Evolutionary conservation across 2,329 filamentous ascomycete species (phyloP).

Genomic region (Didymella segeticola): DNA sequence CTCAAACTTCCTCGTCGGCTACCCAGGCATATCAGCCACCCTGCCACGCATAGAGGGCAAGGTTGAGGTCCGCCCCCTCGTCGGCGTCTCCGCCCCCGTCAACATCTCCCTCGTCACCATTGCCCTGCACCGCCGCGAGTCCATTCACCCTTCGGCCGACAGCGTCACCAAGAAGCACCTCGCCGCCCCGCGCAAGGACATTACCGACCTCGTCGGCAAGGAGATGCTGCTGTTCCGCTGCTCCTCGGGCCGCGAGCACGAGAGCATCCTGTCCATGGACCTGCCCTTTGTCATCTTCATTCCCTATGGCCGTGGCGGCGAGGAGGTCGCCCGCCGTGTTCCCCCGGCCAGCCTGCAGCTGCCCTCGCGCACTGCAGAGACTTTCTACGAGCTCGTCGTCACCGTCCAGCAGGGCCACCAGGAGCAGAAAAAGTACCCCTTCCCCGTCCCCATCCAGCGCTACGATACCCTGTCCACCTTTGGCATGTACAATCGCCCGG

Average conservation of each 20-base stretch:
- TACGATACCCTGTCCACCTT: slow-evolving; percentile 98
- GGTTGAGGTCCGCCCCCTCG: slow-evolving; percentile 89
- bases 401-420: slow-evolving; percentile 90
- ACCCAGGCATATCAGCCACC: slow-evolving; percentile 96
- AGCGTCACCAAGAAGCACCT: slow-evolving; percentile 92
- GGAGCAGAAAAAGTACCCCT: slow-evolving; percentile 87
- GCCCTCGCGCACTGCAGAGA: slow-evolving; percentile 92
- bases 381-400: slow-evolving; percentile 94
- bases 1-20: slow-evolving; percentile 94
- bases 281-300: slow-evolving; percentile 97
- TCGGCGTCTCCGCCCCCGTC: slow-evolving; percentile 87
- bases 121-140: slow-evolving; percentile 90
- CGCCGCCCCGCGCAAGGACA: slow-evolving; percentile 87
- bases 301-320: slow-evolving; percentile 87
- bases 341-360: slow-evolving; percentile 91
- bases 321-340: slow-evolving; percentile 87
- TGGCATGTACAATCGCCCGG: slow-evolving; percentile 98
- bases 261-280: slow-evolving; percentile 94
- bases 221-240: slow-evolving; percentile 93
- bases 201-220: slow-evolving; percentile 91
- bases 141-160: slow-evolving; percentile 94
- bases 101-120: slow-evolving; percentile 92
- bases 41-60: slow-evolving; percentile 97
- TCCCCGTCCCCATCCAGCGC: slow-evolving; percentile 86
- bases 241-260: slow-evolving; percentile 80